phyloP scores from a whole-genome alignment of 78 protist species.

The Dictyostelium brefeldianum region DNA sequence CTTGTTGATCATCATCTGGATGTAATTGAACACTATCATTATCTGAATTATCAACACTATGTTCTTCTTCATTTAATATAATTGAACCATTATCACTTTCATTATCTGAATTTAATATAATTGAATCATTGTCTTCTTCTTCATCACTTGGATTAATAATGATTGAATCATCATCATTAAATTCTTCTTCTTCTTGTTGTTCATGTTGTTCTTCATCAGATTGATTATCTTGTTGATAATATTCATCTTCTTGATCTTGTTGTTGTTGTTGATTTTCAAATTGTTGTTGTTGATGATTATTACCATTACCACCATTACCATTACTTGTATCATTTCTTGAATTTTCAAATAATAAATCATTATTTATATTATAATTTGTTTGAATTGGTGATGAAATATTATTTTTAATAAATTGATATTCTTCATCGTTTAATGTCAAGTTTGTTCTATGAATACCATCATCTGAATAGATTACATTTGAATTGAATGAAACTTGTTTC shows the following conservation, averaged over 20 bases:
- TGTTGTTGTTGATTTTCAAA: background rate
- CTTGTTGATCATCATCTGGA: constrained; percentile 50
- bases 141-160: constrained; percentile 6
- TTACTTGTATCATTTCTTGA: background rate
- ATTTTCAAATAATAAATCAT: constrained; percentile 9
- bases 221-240: background rate
- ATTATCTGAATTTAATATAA: background rate
- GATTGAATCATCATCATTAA: constrained; percentile 11
- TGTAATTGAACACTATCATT: background rate
- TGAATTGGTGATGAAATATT: constrained; percentile 34
- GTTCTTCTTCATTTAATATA: background rate
- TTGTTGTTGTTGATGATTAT: background rate
- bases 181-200: background rate
- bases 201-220: background rate
- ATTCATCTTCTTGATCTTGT: background rate
- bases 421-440: constrained; percentile 2
- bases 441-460: background rate
- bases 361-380: constrained; percentile 21
- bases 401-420: background rate
- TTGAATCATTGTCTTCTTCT: constrained; percentile 9
- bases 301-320: no score
- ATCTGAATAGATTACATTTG: background rate
- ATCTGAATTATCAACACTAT: constrained; percentile 22
- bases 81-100: background rate
- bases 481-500: constrained; percentile 4